phyloP scores from a whole-genome alignment of 441 rosid species.

The Gossypium laxum region DNA sequence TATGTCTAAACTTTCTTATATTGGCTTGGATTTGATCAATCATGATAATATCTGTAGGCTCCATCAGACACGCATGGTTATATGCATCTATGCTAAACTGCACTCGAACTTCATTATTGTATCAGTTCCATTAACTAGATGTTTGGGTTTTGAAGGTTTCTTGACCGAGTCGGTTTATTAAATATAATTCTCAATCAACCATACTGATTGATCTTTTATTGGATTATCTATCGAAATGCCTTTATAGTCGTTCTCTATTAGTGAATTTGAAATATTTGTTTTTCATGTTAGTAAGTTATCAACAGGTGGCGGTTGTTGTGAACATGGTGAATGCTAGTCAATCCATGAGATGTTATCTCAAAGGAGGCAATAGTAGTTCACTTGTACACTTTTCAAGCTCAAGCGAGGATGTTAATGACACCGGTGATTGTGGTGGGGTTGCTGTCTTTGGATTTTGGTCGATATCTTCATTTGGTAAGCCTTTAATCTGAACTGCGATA shows the following conservation, averaged over 20 bases:
- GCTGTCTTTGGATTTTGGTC: conserved; percentile 58
- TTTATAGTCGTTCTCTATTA: background rate
- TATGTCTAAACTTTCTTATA: background rate
- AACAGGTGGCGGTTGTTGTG: conserved; percentile 47
- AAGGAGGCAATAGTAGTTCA: conserved; percentile 36
- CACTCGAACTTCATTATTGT: background rate
- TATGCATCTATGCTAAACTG: background rate
- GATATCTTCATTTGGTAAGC: conserved; percentile 52
- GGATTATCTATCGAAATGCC: background rate
- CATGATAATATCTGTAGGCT: background rate
- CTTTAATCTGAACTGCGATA: background rate
- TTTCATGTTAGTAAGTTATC: conserved; percentile 6
- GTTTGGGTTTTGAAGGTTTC: background rate
- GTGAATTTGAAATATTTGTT: background rate
- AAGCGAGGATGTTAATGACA: conserved; percentile 39
- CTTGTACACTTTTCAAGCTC: conserved; percentile 49
- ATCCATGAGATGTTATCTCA: conserved; percentile 56
- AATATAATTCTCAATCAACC: background rate
- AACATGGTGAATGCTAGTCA: conserved; percentile 45
- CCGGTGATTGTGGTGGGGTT: conserved; percentile 64
- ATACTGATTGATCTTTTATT: background rate
- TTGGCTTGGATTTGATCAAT: background rate
- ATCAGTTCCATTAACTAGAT: background rate
- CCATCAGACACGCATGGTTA: background rate
- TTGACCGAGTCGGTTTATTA: background rate